Evolutionary conservation across 148 eudicot species (phyloP).

Genomic region (Chenopodium berlandieri): DNA sequence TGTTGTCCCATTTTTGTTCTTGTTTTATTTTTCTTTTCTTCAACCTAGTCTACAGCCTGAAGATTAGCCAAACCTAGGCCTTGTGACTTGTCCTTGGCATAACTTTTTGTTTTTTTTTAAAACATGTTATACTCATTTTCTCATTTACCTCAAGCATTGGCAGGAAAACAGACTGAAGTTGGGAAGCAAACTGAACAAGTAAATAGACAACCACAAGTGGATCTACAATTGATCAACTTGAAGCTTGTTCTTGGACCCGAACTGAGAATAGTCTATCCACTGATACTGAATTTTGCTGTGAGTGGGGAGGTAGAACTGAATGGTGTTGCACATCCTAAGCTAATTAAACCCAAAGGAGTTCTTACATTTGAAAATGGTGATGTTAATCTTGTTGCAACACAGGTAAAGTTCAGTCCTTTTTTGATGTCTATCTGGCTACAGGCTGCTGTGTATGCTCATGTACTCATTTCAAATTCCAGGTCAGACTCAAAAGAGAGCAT

Average conservation of each 20-base stretch:
- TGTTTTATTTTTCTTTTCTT: background rate
- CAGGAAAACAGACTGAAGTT: constrained; percentile 75
- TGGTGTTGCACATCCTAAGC: constrained; percentile 92
- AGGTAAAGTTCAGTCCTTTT: constrained; percentile 44
- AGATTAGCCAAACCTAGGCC: background rate
- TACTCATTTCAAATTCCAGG: constrained; percentile 40
- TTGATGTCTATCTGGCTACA: constrained; percentile 1
- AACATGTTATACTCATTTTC: constrained; percentile 11
- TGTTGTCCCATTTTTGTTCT: background rate
- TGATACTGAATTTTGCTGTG: constrained; percentile 95
- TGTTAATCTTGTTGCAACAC: constrained; percentile 97
- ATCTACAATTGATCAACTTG: constrained; percentile 71
- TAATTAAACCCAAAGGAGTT: constrained; percentile 88
- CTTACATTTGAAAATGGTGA: constrained; percentile 95
- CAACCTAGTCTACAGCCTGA: background rate
- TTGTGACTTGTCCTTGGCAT: background rate
- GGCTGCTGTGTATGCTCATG: constrained; percentile 16
- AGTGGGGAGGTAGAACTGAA: constrained; percentile 95
- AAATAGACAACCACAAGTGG: constrained; percentile 72
- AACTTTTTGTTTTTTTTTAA: background rate
- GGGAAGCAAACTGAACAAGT: constrained; percentile 71
- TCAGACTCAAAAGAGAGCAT: constrained; percentile 94
- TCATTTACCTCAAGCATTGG: constrained; percentile 18
- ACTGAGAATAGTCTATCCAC: constrained; percentile 83
- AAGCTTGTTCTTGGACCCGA: constrained; percentile 95